These are phyloP conservation scores for Leccinum pseudoinsigne DNA, from an alignment of 1,284 basidiomycete species.

Conservation along the genomic window DNA sequence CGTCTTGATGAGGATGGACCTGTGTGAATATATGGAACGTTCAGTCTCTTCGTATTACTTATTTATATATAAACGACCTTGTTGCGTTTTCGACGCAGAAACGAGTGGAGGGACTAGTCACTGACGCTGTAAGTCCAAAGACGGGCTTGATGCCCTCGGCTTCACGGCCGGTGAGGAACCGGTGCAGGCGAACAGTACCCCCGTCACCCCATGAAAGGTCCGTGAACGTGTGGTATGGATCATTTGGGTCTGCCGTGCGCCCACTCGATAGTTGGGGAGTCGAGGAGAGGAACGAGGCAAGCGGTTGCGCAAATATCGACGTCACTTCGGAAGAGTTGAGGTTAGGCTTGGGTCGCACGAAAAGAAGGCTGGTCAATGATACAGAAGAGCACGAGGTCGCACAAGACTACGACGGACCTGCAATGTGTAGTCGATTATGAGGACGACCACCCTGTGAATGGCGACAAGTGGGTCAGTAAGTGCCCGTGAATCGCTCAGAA, in stretches of 20 bases:
- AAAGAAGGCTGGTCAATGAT: background rate
- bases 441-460: conserved; percentile 68
- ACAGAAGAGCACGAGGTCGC: background rate
- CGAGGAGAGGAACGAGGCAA: conserved; percentile 70
- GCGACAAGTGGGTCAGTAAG: background rate
- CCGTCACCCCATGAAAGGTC: conserved; percentile 47
- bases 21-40: conserved; percentile 29
- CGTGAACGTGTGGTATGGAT: conserved; percentile 61
- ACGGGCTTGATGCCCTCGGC: conserved; percentile 80
- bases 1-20: conserved; percentile 69
- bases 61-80: background rate
- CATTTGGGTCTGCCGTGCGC: conserved; percentile 6
- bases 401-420: conserved; percentile 41
- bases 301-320: conserved; percentile 80
- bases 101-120: conserved; percentile 14
- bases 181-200: conserved; percentile 58
- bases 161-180: conserved; percentile 82
- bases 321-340: conserved; percentile 78
- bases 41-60: background rate
- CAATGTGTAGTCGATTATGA: conserved; percentile 72
- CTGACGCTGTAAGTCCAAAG: conserved; percentile 80
- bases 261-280: conserved; percentile 60
- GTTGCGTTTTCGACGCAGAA: background rate
- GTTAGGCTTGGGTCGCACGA: conserved; percentile 54
- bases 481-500: background rate